Base-by-base conservation (phyloP, 2,329 filamentous ascomycete genomes). In the Clonostachys chloroleuca region DNA sequence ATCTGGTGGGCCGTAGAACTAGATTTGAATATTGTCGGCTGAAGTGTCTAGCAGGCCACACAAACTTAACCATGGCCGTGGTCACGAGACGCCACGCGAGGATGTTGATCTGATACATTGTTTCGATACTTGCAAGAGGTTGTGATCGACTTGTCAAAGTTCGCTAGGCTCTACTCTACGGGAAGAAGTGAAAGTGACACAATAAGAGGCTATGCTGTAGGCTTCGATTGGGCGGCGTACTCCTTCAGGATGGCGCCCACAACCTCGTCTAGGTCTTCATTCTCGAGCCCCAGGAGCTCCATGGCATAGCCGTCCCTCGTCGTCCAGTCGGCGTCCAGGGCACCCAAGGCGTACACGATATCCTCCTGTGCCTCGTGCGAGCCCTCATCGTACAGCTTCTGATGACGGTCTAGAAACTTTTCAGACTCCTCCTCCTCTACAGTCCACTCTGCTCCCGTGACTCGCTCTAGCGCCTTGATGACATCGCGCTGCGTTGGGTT, bases 281-380 rank as follows among this genome's bases (percentile, higher is more conserved):
- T 66, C 56, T 73, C 50, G 5, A 77, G 52, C 0, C 66, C 73
- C 45, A 78, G 58, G 40, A 72, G 51, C 6, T 70, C 64, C 74
- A 77, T 77, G 3, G 72, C 66, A 48, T 73, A 77, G 1, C 63
- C 70, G 3, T 67, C 60, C 35, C 65, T 63, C 46, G 54, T 56
- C 14, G 70, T 73, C 74, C 74, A 78, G 47, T 77, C 69, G 1
- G 73, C 73, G 41, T 77, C 68, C 1, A 76, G 50, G 0, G 69
- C 65, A 2, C 74, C 73, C 2, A 77, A 57, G 34, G 72, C 74
- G 51, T 74, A 78, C 3, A 77, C 74, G 50, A 77, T 62, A 41
- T 75, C 68, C 56, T 76, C 71, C 34, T 72, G 56, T 0, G 70
- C 67, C 2, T 59, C 59, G 14, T 49, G 52, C 34, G 73, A 60